Evolutionary conservation across 2,329 filamentous ascomycete species (phyloP), one percentile per base, ranked within the genome.

Genomic region (Fusarium vanettenii): DNA sequence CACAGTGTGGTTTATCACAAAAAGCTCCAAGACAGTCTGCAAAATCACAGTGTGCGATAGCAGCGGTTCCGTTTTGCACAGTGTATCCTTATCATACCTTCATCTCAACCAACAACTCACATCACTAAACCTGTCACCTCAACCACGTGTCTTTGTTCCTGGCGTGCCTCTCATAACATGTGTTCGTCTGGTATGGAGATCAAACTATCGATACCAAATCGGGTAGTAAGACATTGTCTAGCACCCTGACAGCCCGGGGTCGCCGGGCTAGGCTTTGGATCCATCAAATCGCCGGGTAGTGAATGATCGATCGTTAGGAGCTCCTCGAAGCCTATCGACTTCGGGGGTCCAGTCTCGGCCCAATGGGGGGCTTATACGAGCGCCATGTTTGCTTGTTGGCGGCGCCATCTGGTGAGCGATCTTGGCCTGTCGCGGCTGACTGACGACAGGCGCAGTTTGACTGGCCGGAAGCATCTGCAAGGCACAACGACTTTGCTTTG

Each of bases 101-200:
- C 18, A 35, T 5, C 37, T 16, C 9, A 45, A 31, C 33, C 60
- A 31, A 29, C 56, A 20, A 48, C 27, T n/a, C 13, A 20, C 14
- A n/a, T n/a, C 8, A 27, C 52, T 33, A 43, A 35, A n/a, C 14
- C 14, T 18, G n/a, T 33, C 4, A 6, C 14, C 2, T 16, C 9
- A 60, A 9, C 59, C 45, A 72, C 39, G 56, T 60, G 64, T 41
- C 22, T 20, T 8, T 14, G 18, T 37, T 6, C 27, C 22, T 10
- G n/a, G 22, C n/a, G 18, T 13, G 11, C 39, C 14, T 27, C 22
- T 27, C 20, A 11, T 29, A 37, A 25, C 18, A 31, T 37, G 20
- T 18, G 22, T 25, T 10, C 18, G 39, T 25, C 41, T 72, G 70
- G 65, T 60, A 72, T 69, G 69, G 25, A 45, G 69, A 41, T 55